Conservation (phyloP, 2,329 filamentous ascomycete genomes). For the Ophiostoma piceae region DNA sequence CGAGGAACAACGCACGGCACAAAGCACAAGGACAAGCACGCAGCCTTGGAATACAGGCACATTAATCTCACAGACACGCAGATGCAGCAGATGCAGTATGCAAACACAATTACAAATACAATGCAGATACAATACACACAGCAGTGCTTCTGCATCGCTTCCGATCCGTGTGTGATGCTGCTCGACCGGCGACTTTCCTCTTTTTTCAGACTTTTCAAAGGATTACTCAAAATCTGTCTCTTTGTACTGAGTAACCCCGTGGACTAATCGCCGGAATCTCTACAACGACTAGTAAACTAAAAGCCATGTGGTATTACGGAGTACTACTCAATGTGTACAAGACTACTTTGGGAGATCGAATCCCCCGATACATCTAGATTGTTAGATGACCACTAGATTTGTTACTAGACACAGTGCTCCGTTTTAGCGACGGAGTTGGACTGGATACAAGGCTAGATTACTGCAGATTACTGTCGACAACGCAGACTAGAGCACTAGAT, state of each 20-base stretch:
- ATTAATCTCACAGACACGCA: neutral
- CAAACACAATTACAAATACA: neutral
- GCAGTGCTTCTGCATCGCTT: neutral
- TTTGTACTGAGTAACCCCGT: neutral
- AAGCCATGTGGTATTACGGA: slow-evolving; percentile 13
- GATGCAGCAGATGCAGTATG: neutral
- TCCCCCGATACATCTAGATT: slow-evolving; percentile 10
- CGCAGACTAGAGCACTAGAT: neutral
- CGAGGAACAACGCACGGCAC: no score
- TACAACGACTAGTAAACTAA: slow-evolving; percentile 6
- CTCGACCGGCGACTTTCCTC: neutral
- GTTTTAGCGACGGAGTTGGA: neutral
- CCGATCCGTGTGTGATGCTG: neutral
- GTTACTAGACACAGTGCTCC: neutral
- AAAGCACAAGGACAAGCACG: neutral
- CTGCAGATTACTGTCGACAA: neutral
- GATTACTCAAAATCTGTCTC: neutral
- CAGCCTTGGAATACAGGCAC: neutral
- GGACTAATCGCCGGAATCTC: neutral
- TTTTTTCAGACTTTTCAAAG: neutral
- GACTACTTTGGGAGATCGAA: slow-evolving; percentile 13
- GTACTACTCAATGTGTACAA: slow-evolving; percentile 14
- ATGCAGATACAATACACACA: neutral
- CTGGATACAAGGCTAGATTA: neutral
- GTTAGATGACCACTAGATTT: slow-evolving; percentile 4